Base-by-base conservation (phyloP, 768 basidiomycete genomes). In the Punctularia strigosozonata region DNA sequence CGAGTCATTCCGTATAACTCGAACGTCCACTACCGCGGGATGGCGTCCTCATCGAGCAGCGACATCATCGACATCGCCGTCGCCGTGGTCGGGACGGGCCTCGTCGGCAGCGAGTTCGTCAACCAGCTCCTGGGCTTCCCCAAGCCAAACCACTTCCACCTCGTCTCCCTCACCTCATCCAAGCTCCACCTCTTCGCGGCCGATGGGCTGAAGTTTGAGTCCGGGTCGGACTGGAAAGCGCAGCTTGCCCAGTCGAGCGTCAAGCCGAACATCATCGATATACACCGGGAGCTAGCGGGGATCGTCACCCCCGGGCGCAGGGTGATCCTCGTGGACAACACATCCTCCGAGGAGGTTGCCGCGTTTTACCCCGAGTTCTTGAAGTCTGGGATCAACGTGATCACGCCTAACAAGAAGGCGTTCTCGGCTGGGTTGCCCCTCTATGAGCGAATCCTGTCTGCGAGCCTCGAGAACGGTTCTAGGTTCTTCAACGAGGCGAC, bases 391-490 rank as follows among this genome's bases (percentile, higher is more conserved):
- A 72, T 98, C 43, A 73, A 80, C 52, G 76, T 99, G 49, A 77
- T 94, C 33, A 99, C 95, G 1, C 94, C 95, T 13, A 99, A 98
- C 69, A 99, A 99, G 61, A 98, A 97, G 61, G 95, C 85, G 1
- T 89, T 80, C 54, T 92, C 89, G 12, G 80, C 82, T 0, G 65
- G 75, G 15, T 62, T 77, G 21, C 50, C 47, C 15, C 62, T 95
- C 25, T 97, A 83, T 54, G 62, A 81, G 37, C 56, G 62, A 18
- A 90, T 98, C 46, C 44, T 81, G 18, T 51, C 51, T 4, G 75
- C 84, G 3, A 74, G 73, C 44, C 57, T 62, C 40, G 66, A 66
- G 41, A 69, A 72, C 38, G 73, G 77, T 3, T 73, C 79, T n/a
- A 68, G 73, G 44, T 83, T 77, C 54, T 62, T 85, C 46, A 80